Percentiles rank a stretch among this genome's conserved stretches.
Conservation (phyloP, 73 alveolate species). For the Symbiodinium natans region DNA sequence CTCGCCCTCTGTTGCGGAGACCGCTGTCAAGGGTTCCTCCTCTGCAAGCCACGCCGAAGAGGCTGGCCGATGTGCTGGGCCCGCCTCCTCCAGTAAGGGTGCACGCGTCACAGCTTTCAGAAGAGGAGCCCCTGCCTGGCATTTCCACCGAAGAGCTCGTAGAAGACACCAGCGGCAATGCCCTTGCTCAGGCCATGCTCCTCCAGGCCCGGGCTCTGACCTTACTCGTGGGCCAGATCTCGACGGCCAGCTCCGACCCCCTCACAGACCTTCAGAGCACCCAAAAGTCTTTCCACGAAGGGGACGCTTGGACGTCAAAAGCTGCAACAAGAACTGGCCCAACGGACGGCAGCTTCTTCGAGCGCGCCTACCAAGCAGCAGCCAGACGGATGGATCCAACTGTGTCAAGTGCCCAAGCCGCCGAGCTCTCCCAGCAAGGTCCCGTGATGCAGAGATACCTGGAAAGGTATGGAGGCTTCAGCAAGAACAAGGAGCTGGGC, state of each 20-base stretch:
- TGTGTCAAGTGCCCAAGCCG: not conserved
- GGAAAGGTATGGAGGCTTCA: not conserved
- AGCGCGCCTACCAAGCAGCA: not conserved
- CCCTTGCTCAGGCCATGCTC: not conserved
- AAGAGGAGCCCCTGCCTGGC: not conserved
- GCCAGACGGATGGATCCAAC: not conserved
- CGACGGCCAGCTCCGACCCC: not conserved
- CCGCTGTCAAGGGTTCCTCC: not conserved
- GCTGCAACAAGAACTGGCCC: not conserved
- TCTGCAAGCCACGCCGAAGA: not conserved
- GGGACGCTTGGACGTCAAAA: not conserved
- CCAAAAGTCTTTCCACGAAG: not conserved
- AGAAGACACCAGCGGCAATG: not conserved
- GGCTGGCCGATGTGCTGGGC: not conserved
- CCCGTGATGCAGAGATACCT: not conserved
- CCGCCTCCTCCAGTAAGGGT: not conserved
- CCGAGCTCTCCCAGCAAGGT: not conserved
- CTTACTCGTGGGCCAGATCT: not conserved
- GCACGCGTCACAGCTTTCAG: not conserved
- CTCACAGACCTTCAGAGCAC: not conserved
- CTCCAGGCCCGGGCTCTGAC: not conserved
- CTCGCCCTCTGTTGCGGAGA: too few relatives aligned
- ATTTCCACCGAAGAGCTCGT: not conserved
- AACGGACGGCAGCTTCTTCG: not conserved
- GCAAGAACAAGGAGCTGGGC: not conserved